Evolutionary conservation across 129 eudicot genomes (phyloP), one percentile per base, ranked within the genome.

Genomic region (Apium graveolens): DNA sequence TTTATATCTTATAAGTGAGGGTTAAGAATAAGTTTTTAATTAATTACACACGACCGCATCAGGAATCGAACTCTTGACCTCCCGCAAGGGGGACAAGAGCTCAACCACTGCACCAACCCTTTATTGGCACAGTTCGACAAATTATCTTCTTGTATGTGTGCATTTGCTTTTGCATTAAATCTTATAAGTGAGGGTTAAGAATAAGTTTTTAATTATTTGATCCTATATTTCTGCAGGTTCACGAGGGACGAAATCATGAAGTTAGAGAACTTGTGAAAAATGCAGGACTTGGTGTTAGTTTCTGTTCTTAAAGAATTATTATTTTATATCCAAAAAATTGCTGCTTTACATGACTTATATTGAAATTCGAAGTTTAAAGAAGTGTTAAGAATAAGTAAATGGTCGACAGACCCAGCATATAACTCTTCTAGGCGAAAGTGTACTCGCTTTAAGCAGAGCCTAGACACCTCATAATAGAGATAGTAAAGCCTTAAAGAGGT

Each of bases 241-340:
- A 95, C 32, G 99, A 95, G 82, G 99, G 99, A 76, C 86, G 99
- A 85, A 92, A 90, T 82, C 99, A 95, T 85, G 99, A 95, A 91
- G 99, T 95, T 69, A 87, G 99, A 76, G 97, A 95, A 80, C 96
- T 95, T 82, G 96, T 95, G 34, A 95, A 90, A 92, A 84, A 88
- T 87, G 99, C 99, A 80, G 99, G 96, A 81, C 97, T 95, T 82
- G 87, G 86, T 97, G 99, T 92, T 80, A 62, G 75, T 75, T 81
- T 80, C 75, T 29, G 34, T 51, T 77, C 76, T 70, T 78, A 16
- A 43, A 66, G 38, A 26, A 24, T 39, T 80, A 51, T 76, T 42
- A 17, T 12, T 35, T 21, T 10, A 49, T 26, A 44, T 24, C 39
- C 51, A 11, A 21, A 43, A 29, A 13, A 31, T 57, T 34, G 18